Percentiles rank a stretch among this genome's conserved stretches.
phyloP scores from a whole-genome alignment of 768 basidiomycete species.

The Lactifluus volemus region DNA sequence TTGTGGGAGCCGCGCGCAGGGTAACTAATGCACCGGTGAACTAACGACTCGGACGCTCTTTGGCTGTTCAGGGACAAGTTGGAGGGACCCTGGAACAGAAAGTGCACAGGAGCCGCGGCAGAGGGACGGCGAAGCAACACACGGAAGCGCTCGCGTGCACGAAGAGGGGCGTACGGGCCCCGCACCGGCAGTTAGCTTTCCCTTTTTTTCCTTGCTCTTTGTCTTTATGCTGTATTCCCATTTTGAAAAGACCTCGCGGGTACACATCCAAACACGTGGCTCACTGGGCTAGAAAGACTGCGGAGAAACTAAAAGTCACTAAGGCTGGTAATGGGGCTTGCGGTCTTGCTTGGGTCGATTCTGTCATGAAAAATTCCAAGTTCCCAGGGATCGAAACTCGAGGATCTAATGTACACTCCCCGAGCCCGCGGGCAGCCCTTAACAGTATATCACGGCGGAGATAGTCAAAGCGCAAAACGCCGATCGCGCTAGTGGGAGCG shows the following conservation, averaged over 20 bases:
- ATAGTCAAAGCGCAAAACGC: no score
- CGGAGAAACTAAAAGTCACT: constrained; percentile 38
- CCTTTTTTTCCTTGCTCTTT: not conserved
- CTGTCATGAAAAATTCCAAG: constrained; percentile 31
- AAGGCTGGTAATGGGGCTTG: constrained; percentile 74
- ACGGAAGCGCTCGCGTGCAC: constrained; percentile 15
- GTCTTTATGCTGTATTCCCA: not conserved
- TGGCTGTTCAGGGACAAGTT: constrained; percentile 40
- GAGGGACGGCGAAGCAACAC: constrained; percentile 14
- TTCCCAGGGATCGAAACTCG: no score
- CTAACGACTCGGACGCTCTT: constrained; percentile 75
- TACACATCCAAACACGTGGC: constrained; percentile 60
- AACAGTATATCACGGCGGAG: no score
- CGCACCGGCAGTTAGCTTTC: constrained; percentile 58
- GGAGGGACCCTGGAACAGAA: constrained; percentile 1
- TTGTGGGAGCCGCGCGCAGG: constrained; percentile 35
- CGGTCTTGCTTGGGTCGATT: constrained; percentile 74
- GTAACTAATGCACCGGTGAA: constrained; percentile 84
- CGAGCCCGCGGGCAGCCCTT: no score
- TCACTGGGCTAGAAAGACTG: constrained; percentile 29
- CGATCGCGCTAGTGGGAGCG: no score
- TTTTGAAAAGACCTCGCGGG: constrained; percentile 54
- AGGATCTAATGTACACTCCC: no score
- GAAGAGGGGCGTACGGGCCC: constrained; percentile 66
- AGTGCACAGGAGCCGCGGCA: constrained; percentile 21